Evolutionary conservation across 2,329 filamentous ascomycete species (phyloP).

Genomic region (Lasiodiplodia hormozganensis): DNA sequence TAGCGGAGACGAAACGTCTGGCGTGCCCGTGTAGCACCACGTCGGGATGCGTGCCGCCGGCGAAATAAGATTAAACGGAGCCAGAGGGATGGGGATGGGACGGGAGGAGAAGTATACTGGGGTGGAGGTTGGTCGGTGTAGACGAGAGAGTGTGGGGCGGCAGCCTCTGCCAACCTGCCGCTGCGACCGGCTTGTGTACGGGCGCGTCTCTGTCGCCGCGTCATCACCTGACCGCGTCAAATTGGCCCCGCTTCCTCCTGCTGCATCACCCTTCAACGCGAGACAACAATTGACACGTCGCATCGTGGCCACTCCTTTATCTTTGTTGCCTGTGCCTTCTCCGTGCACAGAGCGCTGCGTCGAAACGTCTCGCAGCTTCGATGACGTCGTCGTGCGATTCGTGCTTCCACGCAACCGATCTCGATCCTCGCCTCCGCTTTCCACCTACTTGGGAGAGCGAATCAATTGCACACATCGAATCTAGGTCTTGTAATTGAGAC

Average conservation of each 20-base stretch:
- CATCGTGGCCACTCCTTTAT: slow-evolving; percentile 3
- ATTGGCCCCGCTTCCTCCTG: neutral
- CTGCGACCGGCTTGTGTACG: neutral
- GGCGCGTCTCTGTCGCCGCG: neutral
- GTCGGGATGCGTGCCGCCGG: neutral
- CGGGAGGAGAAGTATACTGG: neutral
- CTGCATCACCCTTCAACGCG: neutral
- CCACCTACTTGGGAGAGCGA: neutral
- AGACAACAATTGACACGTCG: neutral
- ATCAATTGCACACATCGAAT: neutral
- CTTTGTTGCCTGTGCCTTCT: neutral
- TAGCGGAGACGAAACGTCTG: neutral
- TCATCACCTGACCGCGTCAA: neutral
- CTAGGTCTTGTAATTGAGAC: too few species aligned
- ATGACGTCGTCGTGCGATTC: neutral
- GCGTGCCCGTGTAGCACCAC: too few species aligned
- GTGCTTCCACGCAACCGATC: neutral
- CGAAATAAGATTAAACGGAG: neutral
- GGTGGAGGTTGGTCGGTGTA: neutral
- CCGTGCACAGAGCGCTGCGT: neutral
- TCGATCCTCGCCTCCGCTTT: neutral
- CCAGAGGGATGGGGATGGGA: neutral
- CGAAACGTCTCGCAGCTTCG: slow-evolving; percentile 18
- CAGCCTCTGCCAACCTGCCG: neutral
- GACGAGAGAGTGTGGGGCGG: neutral